Evolutionary conservation across 225 moss, liverwort and hornwort genomes (phyloP), one percentile per base, ranked within the genome.

Genomic region (Sphagnum contortum): DNA sequence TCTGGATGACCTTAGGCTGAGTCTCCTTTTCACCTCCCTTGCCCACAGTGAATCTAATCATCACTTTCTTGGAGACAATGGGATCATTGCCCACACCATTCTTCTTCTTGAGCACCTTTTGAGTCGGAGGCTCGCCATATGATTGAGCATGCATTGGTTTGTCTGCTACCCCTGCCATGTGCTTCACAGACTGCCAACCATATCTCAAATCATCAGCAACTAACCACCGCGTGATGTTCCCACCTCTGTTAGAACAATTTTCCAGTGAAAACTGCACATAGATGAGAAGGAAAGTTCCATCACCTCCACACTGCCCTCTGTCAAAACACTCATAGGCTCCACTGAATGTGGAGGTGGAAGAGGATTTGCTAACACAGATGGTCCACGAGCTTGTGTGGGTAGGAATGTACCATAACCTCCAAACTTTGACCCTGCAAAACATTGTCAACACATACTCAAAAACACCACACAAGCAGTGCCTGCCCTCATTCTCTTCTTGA

Each of bases 381-480:
- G 85, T 52, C 75, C 77, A 61, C 98, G 85, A 63, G 86, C 89
- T 70, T 91, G 89, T 45, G 93, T 86, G 44, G 98, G 98, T 48
- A 98, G 80, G 77, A 98, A 98, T 63, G 98, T 86, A 61, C 98
- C 98, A 83, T 98, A 98, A 3, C 83, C 82, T 70, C 98, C 98
- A 72, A 81, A 91, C 72, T 86, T 91, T 55, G 93, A 86, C 65
- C 85, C 85, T 73, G 72, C 47, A 67, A 2, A 58, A 29, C 29
- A 29, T 29, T 29, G 4, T 45, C 61, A 5, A 47, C 61, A 45
- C 10, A 45, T 61, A 46, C 46, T 61, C 8, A 56, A 63, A 44
- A 60, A 47, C 74, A 29, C 29, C 0, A 29, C 29, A 29, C 29
- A 29, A 29, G 29, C 0, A 29, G 29, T 29, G 29, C 29, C 29